Percentiles rank a stretch among this genome's conserved stretches.
phyloP scores from a whole-genome alignment of 805 yeast genomes.

The Starmerella scarabaei region DNA sequence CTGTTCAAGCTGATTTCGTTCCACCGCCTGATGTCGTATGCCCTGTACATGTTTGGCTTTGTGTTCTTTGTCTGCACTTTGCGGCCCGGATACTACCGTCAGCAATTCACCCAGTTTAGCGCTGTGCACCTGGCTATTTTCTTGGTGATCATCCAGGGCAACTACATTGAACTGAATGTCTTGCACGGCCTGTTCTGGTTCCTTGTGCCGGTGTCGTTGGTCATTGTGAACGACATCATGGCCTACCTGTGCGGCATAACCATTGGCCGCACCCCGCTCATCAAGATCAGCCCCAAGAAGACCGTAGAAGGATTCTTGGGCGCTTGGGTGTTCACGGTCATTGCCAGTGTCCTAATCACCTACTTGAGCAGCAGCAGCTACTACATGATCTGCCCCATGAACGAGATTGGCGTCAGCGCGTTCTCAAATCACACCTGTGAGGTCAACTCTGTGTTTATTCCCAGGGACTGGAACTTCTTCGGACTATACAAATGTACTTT shows the following conservation, averaged over 20 bases:
- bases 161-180: slow-evolving; percentile 78
- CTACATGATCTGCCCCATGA: slow-evolving; percentile 82
- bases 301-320: slow-evolving; percentile 96
- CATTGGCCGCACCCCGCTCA: slow-evolving; percentile 83
- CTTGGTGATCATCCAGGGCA: slow-evolving; percentile 86
- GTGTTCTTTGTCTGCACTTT: slow-evolving; percentile 80
- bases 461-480: slow-evolving; percentile 54
- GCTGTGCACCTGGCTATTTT: slow-evolving; percentile 87
- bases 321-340: slow-evolving; percentile 88
- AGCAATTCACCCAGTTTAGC: slow-evolving; percentile 89
- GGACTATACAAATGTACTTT: slow-evolving; percentile 35
- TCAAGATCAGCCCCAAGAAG: slow-evolving; percentile 90
- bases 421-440: slow-evolving; percentile 59
- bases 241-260: slow-evolving; percentile 96
- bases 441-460: slow-evolving; percentile 77
- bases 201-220: slow-evolving; percentile 78
- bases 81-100: slow-evolving; percentile 76
- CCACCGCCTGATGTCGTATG: slow-evolving; percentile 74
- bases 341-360: slow-evolving; percentile 57
- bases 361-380: slow-evolving; percentile 49
- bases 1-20: slow-evolving; percentile 53
- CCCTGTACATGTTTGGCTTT: slow-evolving; percentile 74
- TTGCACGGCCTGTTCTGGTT: slow-evolving; percentile 91
- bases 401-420: slow-evolving; percentile 40
- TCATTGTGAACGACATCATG: slow-evolving; percentile 86